Evolutionary conservation across 1,284 basidiomycete species (phyloP), one percentile per base, ranked within the genome.

Genomic region (Ceratobasidium sp.): DNA sequence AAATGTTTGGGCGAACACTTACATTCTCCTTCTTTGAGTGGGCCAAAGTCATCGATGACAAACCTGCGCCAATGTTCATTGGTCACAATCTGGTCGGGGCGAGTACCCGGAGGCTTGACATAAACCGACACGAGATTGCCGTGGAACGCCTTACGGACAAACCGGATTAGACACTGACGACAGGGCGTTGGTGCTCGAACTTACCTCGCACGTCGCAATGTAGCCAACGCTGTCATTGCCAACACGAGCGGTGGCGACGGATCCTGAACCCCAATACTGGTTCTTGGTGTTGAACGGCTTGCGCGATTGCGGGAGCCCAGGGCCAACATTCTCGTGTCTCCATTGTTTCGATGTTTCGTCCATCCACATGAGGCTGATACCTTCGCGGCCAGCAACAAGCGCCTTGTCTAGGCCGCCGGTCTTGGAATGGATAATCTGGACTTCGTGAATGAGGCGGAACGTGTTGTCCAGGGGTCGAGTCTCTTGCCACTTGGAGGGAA

Each of bases 381-480:
- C 79, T 61, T 79, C 79, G 6, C 76, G 72, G 2, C 79, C 78
- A 38, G 79, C 78, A n/a, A 79, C 62, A 9, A 80, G 70, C 23
- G 77, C 74, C 66, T 74, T 74, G 69, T 80, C 79, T 12, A 78
- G 74, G 8, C 62, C 76, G 36, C 61, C 75, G 14, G 74, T 62
- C 7, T 36, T 36, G 14, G 74, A 74, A 12, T 77, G 75, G 38
- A 80, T 54, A 8, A 79, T 40, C 46, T 73, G 73, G 38, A 75
- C 75, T 36, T 80, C 79, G 63, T 79, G 79, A 25, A 80, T 76
- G 18, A 79, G 73, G n/a, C 74, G 74, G 60, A 76, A 78, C 12
- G 74, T 40, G 36, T 63, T 33, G 16, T 61, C 42, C 48, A 76
- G 25, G 76, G 36, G 56, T 6, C 30, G 21, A 62, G 56, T 0